Evolutionary conservation across 495 filamentous ascomycete species (phyloP).

Genomic region (Xylaria nigripes): DNA sequence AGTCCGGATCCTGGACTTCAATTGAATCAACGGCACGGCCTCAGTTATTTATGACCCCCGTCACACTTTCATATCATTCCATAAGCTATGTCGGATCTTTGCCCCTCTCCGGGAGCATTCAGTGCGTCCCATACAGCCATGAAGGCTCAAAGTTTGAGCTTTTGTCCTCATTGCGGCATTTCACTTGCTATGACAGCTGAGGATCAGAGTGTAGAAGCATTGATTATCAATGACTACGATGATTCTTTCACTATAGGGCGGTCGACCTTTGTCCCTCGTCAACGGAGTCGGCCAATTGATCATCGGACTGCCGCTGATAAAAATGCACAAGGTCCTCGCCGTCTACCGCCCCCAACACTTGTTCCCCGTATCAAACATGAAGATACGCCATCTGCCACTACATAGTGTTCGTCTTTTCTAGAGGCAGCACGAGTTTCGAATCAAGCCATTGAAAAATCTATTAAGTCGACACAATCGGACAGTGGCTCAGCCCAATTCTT

Average conservation of each 20-base stretch:
- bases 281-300: neutral
- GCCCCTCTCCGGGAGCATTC: neutral
- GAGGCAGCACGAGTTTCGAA: neutral
- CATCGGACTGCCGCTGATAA: neutral
- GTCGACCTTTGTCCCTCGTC: neutral
- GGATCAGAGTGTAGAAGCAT: neutral
- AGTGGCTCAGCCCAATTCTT: neutral
- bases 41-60: too few relatives aligned
- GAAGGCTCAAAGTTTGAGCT: neutral
- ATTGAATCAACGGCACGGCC: too few relatives aligned
- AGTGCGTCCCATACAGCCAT: neutral
- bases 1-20: too few relatives aligned
- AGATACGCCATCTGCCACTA: neutral
- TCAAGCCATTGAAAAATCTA: neutral
- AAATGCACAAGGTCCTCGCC: neutral
- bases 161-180: neutral
- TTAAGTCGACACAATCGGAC: neutral
- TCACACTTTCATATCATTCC: neutral
- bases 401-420: neutral
- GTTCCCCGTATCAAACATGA: neutral
- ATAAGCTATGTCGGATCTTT: neutral
- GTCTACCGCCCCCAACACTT: neutral
- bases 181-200: neutral
- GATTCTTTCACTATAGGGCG: neutral
- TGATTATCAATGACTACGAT: neutral